Percentiles rank a stretch among this genome's conserved stretches.
Conservation (phyloP, 129 eudicot genomes). For the Flaveria trinervia region DNA sequence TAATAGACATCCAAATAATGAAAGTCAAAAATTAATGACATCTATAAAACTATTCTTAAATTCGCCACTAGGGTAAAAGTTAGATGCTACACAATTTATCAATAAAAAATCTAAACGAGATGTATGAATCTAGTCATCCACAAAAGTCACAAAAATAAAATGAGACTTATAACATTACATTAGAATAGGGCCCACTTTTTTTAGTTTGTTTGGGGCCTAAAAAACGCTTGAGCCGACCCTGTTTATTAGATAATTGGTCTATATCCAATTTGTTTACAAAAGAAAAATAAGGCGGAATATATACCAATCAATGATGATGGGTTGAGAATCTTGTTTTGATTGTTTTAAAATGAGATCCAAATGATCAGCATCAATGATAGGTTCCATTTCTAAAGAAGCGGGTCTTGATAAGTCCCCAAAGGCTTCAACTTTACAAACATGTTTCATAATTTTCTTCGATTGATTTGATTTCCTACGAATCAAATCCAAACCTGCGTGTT, state of each 20-base stretch:
- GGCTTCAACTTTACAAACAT: constrained; percentile 50
- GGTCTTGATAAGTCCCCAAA: constrained; percentile 68
- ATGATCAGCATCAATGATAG: constrained; percentile 66
- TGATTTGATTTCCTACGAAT: constrained; percentile 43
- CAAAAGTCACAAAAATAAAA: too few relatives aligned
- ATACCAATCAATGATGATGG: constrained; percentile 85
- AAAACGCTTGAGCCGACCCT: too few relatives aligned
- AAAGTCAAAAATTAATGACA: too few relatives aligned
- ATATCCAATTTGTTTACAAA: background rate
- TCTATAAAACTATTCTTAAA: too few relatives aligned
- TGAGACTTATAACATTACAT: too few relatives aligned
- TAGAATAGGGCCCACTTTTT: too few relatives aligned
- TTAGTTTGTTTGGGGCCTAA: too few relatives aligned
- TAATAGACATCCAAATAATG: too few relatives aligned
- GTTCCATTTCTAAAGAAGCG: constrained; percentile 54
- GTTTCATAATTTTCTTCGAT: constrained; percentile 39
- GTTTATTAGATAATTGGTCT: background rate
- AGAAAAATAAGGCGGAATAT: background rate
- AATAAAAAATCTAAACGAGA: too few relatives aligned
- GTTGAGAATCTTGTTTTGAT: constrained; percentile 52
- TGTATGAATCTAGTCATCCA: too few relatives aligned
- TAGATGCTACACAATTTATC: too few relatives aligned
- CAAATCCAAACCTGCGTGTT: constrained; percentile 49
- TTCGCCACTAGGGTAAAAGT: too few relatives aligned
- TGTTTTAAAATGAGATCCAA: constrained; percentile 58